Percentiles rank a stretch among this genome's conserved stretches.
Evolutionary conservation across 2,329 filamentous ascomycete genomes (phyloP).

Genomic region (Trichoderma oligosporum): DNA sequence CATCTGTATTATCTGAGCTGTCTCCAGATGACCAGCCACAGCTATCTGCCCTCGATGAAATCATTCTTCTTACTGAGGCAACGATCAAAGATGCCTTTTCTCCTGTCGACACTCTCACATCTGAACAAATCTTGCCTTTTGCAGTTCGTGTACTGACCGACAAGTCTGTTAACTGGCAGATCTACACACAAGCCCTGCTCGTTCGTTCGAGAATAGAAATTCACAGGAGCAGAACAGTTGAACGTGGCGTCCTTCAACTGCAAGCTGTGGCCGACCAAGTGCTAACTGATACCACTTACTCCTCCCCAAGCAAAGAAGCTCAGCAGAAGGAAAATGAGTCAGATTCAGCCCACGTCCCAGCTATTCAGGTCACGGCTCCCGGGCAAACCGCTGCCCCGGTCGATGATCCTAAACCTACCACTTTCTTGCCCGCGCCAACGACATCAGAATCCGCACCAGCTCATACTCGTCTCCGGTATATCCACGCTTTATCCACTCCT

Average conservation of each 20-base stretch:
- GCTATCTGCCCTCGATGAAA: slow-evolving; percentile 78
- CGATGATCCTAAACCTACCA: slow-evolving; percentile 52
- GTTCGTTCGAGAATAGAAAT: slow-evolving; percentile 88
- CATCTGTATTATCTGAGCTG: slow-evolving; percentile 58
- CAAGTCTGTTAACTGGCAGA: slow-evolving; percentile 93
- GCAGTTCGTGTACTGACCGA: slow-evolving; percentile 83
- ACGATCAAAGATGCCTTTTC: slow-evolving; percentile 86
- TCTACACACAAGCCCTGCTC: slow-evolving; percentile 90
- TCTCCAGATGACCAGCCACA: slow-evolving; percentile 78
- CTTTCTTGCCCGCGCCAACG: slow-evolving; percentile 77
- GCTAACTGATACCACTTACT: slow-evolving; percentile 69
- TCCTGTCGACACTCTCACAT: slow-evolving; percentile 76
- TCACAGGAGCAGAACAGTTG: slow-evolving; percentile 79
- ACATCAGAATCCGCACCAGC: slow-evolving; percentile 74
- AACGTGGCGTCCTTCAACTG: slow-evolving; percentile 84
- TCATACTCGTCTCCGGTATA: slow-evolving; percentile 71
- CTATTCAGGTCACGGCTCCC: slow-evolving; percentile 43
- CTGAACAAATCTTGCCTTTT: slow-evolving; percentile 92
- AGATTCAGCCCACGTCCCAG: slow-evolving; percentile 38
- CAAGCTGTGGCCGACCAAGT: slow-evolving; percentile 96
- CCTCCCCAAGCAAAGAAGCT: slow-evolving; percentile 29
- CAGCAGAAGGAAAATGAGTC: slow-evolving; percentile 25
- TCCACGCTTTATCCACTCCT: slow-evolving; percentile 79
- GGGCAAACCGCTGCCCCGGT: slow-evolving; percentile 29
- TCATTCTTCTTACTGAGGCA: slow-evolving; percentile 81